A percentile compares a stretch with the other conserved stretches of the same genome.
Conservation (phyloP, 768 basidiomycete species). For the Plicaturopsis crispa region DNA sequence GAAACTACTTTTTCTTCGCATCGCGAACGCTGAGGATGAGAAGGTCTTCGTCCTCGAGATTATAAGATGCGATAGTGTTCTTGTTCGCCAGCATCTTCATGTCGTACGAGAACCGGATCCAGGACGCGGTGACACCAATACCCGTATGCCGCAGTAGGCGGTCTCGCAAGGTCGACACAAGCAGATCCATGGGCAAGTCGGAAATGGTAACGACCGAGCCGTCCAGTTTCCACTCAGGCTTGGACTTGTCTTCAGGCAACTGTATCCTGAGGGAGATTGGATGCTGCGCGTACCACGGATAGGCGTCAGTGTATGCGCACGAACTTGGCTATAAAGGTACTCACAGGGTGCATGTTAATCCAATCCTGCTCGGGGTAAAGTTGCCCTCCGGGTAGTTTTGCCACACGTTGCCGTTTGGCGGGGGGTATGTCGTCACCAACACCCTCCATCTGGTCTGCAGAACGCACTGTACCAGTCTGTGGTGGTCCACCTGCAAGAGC, state of each 20-base stretch:
- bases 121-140: conserved; percentile 72
- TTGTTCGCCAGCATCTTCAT: conserved; percentile 86
- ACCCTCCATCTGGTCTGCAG: conserved; percentile 78
- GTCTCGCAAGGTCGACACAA: conserved; percentile 87
- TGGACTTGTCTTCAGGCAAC: conserved; percentile 72
- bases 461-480: conserved; percentile 66
- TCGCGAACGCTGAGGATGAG: conserved; percentile 74
- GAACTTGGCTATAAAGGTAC: conserved; percentile 12
- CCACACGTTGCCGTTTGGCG: conserved; percentile 82
- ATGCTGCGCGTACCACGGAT: conserved; percentile 40
- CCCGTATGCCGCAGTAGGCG: conserved; percentile 75
- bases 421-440: conserved; percentile 58
- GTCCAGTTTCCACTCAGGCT: conserved; percentile 91
- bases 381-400: conserved; percentile 78
- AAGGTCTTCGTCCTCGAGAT: conserved; percentile 87
- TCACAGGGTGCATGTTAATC: conserved; percentile 81
- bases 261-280: conserved; percentile 83
- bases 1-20: conserved; percentile 57
- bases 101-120: conserved; percentile 70
- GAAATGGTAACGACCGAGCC: conserved; percentile 70
- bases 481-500: conserved; percentile 46
- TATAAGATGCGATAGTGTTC: conserved; percentile 78
- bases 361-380: conserved; percentile 86
- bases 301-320: not conserved
- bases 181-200: conserved; percentile 75